Conservation (phyloP, 129 eudicot species). For the Scalesia atractyloides region DNA sequence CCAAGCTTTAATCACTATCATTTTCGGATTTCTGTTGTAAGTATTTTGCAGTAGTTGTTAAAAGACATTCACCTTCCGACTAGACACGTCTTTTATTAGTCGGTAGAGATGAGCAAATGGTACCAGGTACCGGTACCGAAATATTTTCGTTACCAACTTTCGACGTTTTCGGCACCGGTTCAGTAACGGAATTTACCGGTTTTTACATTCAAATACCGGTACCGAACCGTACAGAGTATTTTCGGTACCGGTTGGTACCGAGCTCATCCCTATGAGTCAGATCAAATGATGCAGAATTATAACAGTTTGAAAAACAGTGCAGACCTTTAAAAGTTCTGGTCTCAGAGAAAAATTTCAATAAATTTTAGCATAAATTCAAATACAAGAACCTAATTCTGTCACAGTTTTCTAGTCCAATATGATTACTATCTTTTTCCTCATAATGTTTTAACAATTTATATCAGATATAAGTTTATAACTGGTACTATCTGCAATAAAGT, state of each 20-base stretch:
- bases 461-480: background rate
- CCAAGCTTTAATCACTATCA: background rate
- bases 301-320: background rate
- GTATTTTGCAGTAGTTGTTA: background rate
- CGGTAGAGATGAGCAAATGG: too few relatives aligned
- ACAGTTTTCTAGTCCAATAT: background rate
- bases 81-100: too few relatives aligned
- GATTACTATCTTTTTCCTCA: background rate
- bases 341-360: background rate
- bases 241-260: too few relatives aligned
- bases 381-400: background rate
- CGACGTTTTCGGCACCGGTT: too few relatives aligned
- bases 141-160: too few relatives aligned
- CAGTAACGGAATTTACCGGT: too few relatives aligned
- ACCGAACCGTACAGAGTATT: too few relatives aligned
- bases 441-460: background rate
- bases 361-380: background rate
- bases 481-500: background rate
- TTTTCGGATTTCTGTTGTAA: background rate
- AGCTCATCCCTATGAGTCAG: too few relatives aligned
- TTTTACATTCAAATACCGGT: too few relatives aligned
- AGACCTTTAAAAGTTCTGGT: background rate
- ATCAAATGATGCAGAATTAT: slow-evolving; percentile 11
- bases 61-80: background rate
- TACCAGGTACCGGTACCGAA: too few relatives aligned